Conservation (phyloP, 169 alveolate genomes). For the Plasmodium yoelii region DNA sequence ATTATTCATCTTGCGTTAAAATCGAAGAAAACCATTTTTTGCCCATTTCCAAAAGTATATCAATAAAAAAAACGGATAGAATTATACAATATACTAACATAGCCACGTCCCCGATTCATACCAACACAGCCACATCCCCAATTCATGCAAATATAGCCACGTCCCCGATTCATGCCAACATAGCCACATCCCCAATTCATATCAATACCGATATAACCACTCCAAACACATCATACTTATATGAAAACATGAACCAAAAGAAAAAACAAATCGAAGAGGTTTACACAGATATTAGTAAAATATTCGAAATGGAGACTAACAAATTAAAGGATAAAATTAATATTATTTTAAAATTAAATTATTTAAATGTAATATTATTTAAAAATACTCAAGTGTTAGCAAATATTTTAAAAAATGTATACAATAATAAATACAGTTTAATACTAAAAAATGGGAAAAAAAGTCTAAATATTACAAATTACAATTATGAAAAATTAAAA, state of each 20-base stretch:
- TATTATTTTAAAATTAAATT: conserved; percentile 29
- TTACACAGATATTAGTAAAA: conserved; percentile 34
- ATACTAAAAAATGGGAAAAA: conserved; percentile 50
- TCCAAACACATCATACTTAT: not conserved
- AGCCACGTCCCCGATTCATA: not conserved
- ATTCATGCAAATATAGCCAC: not conserved
- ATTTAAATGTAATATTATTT: conserved; percentile 22
- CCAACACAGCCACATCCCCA: not conserved
- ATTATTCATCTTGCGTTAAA: not conserved
- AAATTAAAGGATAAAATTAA: conserved; percentile 54
- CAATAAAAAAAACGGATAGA: not conserved
- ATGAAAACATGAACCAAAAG: not conserved
- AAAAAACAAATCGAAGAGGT: not conserved
- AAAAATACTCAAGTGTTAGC: conserved; percentile 19
- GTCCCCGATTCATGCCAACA: not conserved
- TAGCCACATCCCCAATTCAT: not conserved
- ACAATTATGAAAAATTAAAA: conserved; percentile 29
- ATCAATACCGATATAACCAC: not conserved
- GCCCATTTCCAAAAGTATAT: not conserved
- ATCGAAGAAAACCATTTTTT: not conserved
- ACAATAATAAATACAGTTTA: conserved; percentile 49
- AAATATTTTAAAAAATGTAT: conserved; percentile 50
- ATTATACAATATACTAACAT: not conserved
- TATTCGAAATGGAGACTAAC: conserved; percentile 40
- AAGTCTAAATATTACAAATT: conserved; percentile 36